phyloP scores from a whole-genome alignment of 768 basidiomycete genomes.

The Crucibulum laeve region DNA sequence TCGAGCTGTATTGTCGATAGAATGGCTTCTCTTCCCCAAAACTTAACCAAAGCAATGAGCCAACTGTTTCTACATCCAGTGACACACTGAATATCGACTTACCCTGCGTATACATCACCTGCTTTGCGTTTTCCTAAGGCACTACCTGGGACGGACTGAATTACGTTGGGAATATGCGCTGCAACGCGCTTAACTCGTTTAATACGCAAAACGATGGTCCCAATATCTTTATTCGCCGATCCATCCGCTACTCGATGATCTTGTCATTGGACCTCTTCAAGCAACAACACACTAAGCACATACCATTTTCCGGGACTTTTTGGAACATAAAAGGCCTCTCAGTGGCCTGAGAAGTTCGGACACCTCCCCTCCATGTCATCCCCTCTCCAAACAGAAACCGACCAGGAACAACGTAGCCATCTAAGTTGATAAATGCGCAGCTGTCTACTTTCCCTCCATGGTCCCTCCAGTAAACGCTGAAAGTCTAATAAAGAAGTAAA shows the following conservation, averaged over 20 bases:
- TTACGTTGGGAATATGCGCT: constrained; percentile 35
- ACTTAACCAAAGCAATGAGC: no score
- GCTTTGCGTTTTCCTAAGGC: constrained; percentile 29
- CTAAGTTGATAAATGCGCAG: constrained; percentile 59
- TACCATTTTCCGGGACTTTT: constrained; percentile 34
- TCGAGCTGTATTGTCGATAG: constrained; percentile 37
- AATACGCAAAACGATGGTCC: constrained; percentile 53
- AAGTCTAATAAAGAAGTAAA: constrained; percentile 34
- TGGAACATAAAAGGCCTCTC: constrained; percentile 64
- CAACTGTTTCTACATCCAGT: no score
- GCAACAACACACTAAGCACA: constrained; percentile 10
- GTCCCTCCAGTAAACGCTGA: constrained; percentile 65
- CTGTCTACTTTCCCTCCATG: constrained; percentile 48
- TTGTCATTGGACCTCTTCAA: background rate
- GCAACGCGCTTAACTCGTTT: constrained; percentile 32
- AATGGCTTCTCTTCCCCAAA: constrained; percentile 35
- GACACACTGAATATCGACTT: constrained; percentile 10
- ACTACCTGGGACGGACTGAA: constrained; percentile 32
- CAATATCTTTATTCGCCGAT: constrained; percentile 33
- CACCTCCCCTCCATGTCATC: constrained; percentile 44
- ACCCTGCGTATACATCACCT: constrained; percentile 48
- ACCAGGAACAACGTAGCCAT: constrained; percentile 61
- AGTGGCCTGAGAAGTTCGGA: constrained; percentile 42
- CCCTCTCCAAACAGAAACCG: constrained; percentile 58
- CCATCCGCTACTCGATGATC: constrained; percentile 6